phyloP scores from a whole-genome alignment of 495 filamentous ascomycete genomes.

The Terfezia claveryi region DNA sequence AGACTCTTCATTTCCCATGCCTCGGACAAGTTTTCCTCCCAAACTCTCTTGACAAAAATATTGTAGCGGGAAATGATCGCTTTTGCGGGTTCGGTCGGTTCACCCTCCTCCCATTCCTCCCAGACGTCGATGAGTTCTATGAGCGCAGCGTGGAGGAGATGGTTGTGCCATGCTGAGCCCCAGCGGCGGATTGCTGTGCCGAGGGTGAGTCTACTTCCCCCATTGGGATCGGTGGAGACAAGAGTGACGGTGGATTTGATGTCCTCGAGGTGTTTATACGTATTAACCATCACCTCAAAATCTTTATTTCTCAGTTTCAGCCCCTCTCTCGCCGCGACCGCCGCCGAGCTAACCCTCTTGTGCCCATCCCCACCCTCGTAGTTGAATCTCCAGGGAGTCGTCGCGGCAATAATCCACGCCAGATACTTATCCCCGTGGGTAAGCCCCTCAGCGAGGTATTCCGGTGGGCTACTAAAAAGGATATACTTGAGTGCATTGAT shows the following conservation, averaged over 20 bases:
- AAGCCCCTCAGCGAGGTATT: conserved; percentile 30
- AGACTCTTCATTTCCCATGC: conserved; percentile 17
- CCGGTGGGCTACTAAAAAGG: conserved; percentile 19
- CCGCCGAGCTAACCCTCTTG: conserved; percentile 28
- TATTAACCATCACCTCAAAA: conserved; percentile 37
- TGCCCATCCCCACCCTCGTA: conserved; percentile 19
- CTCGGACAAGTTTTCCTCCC: conserved; percentile 23
- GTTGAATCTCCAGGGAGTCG: conserved; percentile 49
- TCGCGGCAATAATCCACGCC: conserved; percentile 53
- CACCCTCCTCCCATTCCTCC: conserved; percentile 16
- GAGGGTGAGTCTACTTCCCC: conserved; percentile 27
- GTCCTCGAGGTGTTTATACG: conserved; percentile 33
- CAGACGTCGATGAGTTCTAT: conserved; percentile 34
- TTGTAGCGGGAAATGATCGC: conserved; percentile 21
- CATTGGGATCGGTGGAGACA: conserved; percentile 14
- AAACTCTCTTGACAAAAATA: conserved; percentile 25
- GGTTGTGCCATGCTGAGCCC: conserved; percentile 53
- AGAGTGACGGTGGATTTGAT: conserved; percentile 31
- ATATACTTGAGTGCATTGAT: too few relatives aligned
- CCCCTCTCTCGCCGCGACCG: conserved; percentile 45
- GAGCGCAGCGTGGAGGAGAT: conserved; percentile 47
- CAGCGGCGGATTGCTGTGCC: conserved; percentile 64
- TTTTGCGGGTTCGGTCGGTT: background rate
- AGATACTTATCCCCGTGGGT: conserved; percentile 30
- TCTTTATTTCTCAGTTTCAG: conserved; percentile 59